Evolutionary conservation across 2,329 filamentous ascomycete species (phyloP).

Genomic region (Xylariales sp.): DNA sequence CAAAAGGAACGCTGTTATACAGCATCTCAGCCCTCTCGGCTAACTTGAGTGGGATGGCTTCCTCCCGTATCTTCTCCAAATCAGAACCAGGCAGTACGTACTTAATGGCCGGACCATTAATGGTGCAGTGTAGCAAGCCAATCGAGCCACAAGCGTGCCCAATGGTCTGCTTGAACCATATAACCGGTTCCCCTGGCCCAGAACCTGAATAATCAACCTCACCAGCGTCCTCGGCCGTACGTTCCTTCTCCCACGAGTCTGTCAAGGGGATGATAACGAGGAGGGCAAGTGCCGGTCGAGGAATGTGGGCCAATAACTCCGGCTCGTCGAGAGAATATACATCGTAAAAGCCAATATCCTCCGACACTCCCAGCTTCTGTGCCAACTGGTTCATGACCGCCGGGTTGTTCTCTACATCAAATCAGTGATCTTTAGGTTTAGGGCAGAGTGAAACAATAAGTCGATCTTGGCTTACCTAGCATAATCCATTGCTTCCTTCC

Average conservation of each 20-base stretch:
- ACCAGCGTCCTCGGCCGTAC: conserved; percentile 29
- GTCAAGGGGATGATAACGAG: conserved; percentile 76
- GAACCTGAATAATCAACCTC: conserved; percentile 12
- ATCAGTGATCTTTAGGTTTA: background rate
- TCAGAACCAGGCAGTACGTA: conserved; percentile 50
- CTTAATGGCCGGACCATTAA: conserved; percentile 60
- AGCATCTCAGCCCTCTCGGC: conserved; percentile 61
- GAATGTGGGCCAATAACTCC: conserved; percentile 69
- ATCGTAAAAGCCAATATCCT: conserved; percentile 69
- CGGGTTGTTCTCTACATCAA: conserved; percentile 61
- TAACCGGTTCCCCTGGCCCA: conserved; percentile 59
- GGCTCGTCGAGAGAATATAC: conserved; percentile 78
- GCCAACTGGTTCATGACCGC: conserved; percentile 72
- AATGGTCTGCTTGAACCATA: conserved; percentile 86
- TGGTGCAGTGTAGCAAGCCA: conserved; percentile 67
- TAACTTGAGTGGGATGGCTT: conserved; percentile 60
- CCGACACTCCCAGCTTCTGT: conserved; percentile 66
- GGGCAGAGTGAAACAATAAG: background rate
- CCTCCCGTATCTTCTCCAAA: conserved; percentile 54
- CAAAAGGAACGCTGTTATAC: conserved; percentile 66
- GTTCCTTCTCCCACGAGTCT: conserved; percentile 23
- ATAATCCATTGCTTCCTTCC: background rate
- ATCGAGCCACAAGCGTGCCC: conserved; percentile 78
- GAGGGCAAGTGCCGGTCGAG: conserved; percentile 71
- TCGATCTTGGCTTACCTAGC: conserved; percentile 5